Evolutionary conservation across 192 early-diverging fungal genomes (phyloP).

Genomic region (Coemansia furcata): DNA sequence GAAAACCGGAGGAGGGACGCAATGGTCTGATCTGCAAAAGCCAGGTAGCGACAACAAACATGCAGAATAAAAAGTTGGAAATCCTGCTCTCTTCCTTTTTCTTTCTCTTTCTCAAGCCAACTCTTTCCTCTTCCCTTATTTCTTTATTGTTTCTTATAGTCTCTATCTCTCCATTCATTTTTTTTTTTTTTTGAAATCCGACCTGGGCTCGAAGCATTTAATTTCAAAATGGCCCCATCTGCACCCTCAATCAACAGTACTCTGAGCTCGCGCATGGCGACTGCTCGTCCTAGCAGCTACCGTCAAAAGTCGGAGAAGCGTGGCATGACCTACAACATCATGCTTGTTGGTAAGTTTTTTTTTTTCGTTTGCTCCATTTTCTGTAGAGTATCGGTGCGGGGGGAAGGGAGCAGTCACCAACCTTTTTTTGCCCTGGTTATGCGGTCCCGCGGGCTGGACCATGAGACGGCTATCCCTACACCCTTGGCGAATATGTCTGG

Average conservation of each 20-base stretch:
- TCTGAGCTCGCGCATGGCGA: constrained; percentile 45
- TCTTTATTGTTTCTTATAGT: background rate
- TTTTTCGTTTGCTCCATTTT: background rate
- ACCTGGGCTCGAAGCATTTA: background rate
- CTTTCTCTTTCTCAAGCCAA: background rate
- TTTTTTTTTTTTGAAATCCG: background rate
- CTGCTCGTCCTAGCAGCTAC: constrained; percentile 57
- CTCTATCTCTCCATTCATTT: background rate
- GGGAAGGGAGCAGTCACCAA: background rate
- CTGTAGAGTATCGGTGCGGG: background rate
- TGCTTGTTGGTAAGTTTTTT: constrained; percentile 85
- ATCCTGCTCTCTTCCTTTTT: constrained; percentile 1
- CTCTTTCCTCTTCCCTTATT: background rate
- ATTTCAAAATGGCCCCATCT: constrained; percentile 46
- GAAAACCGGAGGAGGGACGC: background rate
- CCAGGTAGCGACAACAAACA: background rate
- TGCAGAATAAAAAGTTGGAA: constrained; percentile 1
- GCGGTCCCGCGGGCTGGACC: background rate
- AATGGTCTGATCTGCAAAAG: background rate
- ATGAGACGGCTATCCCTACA: background rate
- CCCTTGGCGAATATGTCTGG: background rate
- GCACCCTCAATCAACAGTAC: constrained; percentile 52
- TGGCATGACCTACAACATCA: constrained; percentile 95
- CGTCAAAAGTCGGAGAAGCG: constrained; percentile 94
- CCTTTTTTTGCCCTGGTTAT: background rate